phyloP scores from a whole-genome alignment of 805 yeast genomes.

The Schwanniomyces vanrijiae region DNA sequence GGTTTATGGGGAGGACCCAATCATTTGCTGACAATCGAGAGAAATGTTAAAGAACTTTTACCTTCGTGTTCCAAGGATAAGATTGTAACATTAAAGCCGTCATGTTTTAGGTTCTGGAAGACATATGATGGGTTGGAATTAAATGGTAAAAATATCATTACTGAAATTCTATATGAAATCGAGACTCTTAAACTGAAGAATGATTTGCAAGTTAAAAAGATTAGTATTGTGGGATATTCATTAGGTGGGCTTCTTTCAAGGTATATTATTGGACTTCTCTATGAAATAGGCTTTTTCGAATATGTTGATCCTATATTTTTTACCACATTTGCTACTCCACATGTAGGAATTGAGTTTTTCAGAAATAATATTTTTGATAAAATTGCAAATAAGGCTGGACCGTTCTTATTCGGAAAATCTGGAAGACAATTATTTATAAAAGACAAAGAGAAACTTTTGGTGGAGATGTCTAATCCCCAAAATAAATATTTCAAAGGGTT shows the following conservation, averaged over 20 bases:
- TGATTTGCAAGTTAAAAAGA: constrained; percentile 48
- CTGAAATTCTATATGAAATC: constrained; percentile 40
- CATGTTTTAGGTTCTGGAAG: constrained; percentile 43
- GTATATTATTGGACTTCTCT: constrained; percentile 65
- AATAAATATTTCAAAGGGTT: constrained; percentile 57
- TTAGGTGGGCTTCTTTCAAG: constrained; percentile 85
- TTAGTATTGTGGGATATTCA: constrained; percentile 85
- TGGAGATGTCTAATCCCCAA: constrained; percentile 52
- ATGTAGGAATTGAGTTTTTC: constrained; percentile 42
- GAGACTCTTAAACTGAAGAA: constrained; percentile 33
- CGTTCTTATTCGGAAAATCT: constrained; percentile 34
- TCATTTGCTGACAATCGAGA: constrained; percentile 39
- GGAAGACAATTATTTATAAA: constrained; percentile 36
- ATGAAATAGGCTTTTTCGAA: constrained; percentile 35
- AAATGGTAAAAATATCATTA: constrained; percentile 33
- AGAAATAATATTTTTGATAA: constrained; percentile 30
- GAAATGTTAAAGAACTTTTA: constrained; percentile 25
- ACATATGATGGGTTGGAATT: constrained; percentile 42
- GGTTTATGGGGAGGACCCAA: constrained; percentile 47
- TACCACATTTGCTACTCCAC: constrained; percentile 46
- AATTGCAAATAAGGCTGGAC: constrained; percentile 33
- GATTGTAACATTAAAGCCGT: constrained; percentile 36
- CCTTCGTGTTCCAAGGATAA: constrained; percentile 21
- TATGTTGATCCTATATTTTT: constrained; percentile 37
- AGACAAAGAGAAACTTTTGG: constrained; percentile 46